phyloP scores from a whole-genome alignment of 169 alveolate species.

The Eimeria necatrix region DNA sequence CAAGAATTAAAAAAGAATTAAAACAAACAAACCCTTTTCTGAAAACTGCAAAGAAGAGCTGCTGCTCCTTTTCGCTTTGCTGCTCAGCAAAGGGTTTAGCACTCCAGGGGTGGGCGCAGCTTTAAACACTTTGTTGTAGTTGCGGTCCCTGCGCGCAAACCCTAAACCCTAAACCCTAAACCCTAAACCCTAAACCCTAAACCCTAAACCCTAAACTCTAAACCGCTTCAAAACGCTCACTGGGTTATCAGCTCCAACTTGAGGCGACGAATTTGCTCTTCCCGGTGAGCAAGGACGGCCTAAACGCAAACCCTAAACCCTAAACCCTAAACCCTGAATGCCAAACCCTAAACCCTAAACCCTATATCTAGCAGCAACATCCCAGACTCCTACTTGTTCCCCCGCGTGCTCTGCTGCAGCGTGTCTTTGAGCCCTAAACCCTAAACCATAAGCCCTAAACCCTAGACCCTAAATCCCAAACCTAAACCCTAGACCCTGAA shows the following conservation, averaged over 20 bases:
- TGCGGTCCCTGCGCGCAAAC: neutral
- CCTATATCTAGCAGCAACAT: too few species aligned
- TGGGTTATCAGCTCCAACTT: neutral
- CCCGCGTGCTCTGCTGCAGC: too few species aligned
- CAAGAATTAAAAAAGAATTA: too few species aligned
- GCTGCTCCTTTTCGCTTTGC: neutral
- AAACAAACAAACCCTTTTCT: too few species aligned
- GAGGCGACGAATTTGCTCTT: neutral
- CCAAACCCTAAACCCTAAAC: too few species aligned
- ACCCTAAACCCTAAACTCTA: neutral
- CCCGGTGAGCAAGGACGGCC: neutral
- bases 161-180: neutral
- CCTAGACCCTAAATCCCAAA: too few species aligned
- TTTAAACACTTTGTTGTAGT: neutral
- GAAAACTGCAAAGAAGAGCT: too few species aligned
- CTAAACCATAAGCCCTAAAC: too few species aligned
- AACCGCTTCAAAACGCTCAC: neutral
- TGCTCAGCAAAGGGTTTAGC: neutral
- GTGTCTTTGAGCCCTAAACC: too few species aligned
- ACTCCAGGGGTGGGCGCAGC: neutral
- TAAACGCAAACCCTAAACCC: neutral
- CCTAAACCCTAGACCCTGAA: neutral
- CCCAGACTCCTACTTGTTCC: neutral
- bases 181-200: neutral
- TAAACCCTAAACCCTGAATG: constrained; percentile 8